Conservation (phyloP, 345 rosid genomes). For the Corchorus olitorius region DNA sequence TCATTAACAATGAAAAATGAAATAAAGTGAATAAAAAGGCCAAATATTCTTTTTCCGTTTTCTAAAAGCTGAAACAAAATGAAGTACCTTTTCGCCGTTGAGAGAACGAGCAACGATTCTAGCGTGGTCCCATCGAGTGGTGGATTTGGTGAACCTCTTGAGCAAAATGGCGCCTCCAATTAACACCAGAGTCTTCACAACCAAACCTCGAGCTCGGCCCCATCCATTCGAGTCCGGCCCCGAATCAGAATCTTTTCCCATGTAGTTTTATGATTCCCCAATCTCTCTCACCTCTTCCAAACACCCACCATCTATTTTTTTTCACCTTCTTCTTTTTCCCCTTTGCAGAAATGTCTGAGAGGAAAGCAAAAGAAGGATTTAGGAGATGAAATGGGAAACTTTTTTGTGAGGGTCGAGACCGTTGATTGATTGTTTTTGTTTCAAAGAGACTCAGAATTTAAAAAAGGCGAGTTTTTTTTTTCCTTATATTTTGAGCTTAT, state of each 20-base stretch:
- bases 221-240: constrained; percentile 65
- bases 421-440: background rate
- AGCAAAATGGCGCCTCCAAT: constrained; percentile 81
- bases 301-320: background rate
- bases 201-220: constrained; percentile 72
- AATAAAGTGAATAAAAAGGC: background rate
- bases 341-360: background rate
- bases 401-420: background rate
- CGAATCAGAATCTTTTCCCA: constrained; percentile 50
- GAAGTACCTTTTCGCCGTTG: constrained; percentile 70
- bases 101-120: constrained; percentile 78
- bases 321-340: background rate
- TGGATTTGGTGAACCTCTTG: constrained; percentile 85
- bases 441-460: background rate
- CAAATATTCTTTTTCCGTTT: background rate
- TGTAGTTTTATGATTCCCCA: background rate
- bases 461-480: too few species aligned
- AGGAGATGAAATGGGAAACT: background rate
- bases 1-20: background rate
- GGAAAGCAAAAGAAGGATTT: background rate
- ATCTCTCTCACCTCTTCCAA: constrained; percentile 15
- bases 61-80: background rate
- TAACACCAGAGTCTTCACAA: constrained; percentile 66
- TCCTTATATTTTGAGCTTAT: too few species aligned
- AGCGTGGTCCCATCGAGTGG: constrained; percentile 92